Conservation (phyloP, 345 rosid genomes). For the Salix exigua region DNA sequence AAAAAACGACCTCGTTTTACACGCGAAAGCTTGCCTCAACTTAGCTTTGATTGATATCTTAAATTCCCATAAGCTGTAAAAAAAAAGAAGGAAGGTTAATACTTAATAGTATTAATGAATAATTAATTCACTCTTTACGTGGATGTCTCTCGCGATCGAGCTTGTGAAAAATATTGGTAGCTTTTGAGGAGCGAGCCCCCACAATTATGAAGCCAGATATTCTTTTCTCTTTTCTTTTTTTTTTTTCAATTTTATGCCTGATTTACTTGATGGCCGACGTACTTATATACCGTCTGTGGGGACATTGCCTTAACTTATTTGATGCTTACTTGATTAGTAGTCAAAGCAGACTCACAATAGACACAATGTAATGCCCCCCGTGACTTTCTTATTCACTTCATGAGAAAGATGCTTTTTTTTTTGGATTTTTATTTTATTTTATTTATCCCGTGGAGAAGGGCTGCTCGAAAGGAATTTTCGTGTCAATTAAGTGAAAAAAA, state of each 20-base stretch:
- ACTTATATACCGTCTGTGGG: neutral
- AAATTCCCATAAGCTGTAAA: neutral
- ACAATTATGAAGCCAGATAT: neutral
- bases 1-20: too few species aligned
- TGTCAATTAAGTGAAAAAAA: too few species aligned
- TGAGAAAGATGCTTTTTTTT: neutral
- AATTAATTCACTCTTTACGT: neutral
- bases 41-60: neutral
- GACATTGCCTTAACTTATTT: neutral
- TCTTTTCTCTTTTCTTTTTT: neutral
- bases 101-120: neutral
- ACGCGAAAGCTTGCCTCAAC: neutral
- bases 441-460: too few species aligned
- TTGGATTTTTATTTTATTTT: neutral
- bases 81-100: neutral
- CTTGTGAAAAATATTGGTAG: neutral
- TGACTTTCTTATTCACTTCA: neutral
- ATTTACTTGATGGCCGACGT: conserved; percentile 6
- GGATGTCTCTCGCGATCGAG: neutral
- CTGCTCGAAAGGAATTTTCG: too few species aligned
- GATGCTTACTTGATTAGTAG: neutral
- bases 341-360: neutral
- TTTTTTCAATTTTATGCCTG: neutral
- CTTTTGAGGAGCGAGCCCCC: conserved; percentile 14
- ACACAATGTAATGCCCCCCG: neutral